phyloP scores from a whole-genome alignment of 1,284 basidiomycete genomes.

The Fomitopsis palustris region DNA sequence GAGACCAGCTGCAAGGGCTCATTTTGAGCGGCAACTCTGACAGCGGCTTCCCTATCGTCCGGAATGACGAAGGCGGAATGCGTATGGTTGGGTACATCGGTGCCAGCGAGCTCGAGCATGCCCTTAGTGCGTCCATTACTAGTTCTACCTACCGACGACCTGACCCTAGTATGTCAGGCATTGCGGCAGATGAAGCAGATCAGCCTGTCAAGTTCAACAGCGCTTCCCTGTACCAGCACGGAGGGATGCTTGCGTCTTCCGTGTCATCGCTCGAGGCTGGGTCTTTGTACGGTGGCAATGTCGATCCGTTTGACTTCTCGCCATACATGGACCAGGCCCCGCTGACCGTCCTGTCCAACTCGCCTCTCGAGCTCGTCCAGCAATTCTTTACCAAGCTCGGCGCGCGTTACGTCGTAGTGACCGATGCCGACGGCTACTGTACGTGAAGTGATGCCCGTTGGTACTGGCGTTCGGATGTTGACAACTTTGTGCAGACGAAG shows the following conservation, averaged over 20 bases:
- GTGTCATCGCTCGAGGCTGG: constrained; percentile 53
- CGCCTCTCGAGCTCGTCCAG: constrained; percentile 87
- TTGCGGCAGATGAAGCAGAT: constrained; percentile 73
- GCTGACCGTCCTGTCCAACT: constrained; percentile 77
- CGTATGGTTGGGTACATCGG: constrained; percentile 93
- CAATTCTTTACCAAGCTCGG: constrained; percentile 92
- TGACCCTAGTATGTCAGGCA: constrained; percentile 40
- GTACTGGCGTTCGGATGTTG: background rate
- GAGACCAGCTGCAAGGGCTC: constrained; percentile 62
- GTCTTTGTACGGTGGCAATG: constrained; percentile 17
- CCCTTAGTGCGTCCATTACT: constrained; percentile 59
- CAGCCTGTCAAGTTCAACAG: constrained; percentile 63
- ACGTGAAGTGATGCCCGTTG: constrained; percentile 30
- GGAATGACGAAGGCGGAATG: constrained; percentile 41
- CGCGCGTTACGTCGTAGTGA: constrained; percentile 85
- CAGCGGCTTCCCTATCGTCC: constrained; percentile 85
- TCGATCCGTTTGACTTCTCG: constrained; percentile 81
- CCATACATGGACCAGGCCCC: constrained; percentile 92
- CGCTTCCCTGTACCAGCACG: constrained; percentile 37
- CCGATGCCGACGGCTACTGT: constrained; percentile 82
- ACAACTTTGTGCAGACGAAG: constrained; percentile 62
- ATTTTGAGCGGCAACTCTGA: constrained; percentile 68
- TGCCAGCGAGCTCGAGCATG: constrained; percentile 90
- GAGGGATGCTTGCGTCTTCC: constrained; percentile 46
- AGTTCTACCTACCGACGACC: background rate